A percentile compares a stretch with the other conserved stretches of the same genome.
These are phyloP conservation scores for Moelleriella libera DNA, from an alignment of 2,329 filamentous ascomycete species.

Conservation along the genomic window DNA sequence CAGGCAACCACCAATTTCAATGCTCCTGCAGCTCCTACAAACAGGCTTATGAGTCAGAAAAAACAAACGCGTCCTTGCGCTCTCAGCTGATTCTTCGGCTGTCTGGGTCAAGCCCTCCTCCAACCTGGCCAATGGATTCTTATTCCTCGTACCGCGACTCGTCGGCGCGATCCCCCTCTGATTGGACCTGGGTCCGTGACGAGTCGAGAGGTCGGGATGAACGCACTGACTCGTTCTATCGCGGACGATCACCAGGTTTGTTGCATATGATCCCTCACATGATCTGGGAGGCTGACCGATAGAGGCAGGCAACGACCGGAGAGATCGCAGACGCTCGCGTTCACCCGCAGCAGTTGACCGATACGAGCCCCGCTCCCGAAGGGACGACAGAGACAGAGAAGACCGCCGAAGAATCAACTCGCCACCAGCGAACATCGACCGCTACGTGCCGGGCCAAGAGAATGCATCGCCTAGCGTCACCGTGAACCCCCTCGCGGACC, in stretches of 20 bases:
- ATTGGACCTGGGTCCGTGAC: constrained; percentile 39
- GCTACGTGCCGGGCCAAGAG: constrained; percentile 69
- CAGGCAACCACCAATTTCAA: constrained; percentile 21
- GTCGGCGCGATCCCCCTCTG: constrained; percentile 35
- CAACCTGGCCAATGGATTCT: constrained; percentile 31
- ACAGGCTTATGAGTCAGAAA: constrained; percentile 2
- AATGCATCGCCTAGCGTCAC: constrained; percentile 25
- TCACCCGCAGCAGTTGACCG: constrained; percentile 60
- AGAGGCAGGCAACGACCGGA: constrained; percentile 38
- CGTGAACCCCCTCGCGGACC: constrained; percentile 57
- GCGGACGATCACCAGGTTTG: constrained; percentile 54
- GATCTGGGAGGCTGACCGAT: background rate
- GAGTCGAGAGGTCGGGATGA: constrained; percentile 38
- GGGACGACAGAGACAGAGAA: constrained; percentile 53
- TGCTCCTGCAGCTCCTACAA: constrained; percentile 3
- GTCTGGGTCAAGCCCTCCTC: background rate
- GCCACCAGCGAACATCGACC: constrained; percentile 61
- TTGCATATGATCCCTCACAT: background rate
- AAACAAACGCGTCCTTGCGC: background rate
- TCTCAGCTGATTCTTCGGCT: background rate
- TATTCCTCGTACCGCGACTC: constrained; percentile 38
- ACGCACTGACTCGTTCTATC: constrained; percentile 46
- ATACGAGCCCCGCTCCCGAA: constrained; percentile 57
- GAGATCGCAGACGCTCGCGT: constrained; percentile 50
- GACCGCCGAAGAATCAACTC: constrained; percentile 48